Evolutionary conservation across 352 stramenopile genomes (phyloP).

Genomic region (Pythium biforme): DNA sequence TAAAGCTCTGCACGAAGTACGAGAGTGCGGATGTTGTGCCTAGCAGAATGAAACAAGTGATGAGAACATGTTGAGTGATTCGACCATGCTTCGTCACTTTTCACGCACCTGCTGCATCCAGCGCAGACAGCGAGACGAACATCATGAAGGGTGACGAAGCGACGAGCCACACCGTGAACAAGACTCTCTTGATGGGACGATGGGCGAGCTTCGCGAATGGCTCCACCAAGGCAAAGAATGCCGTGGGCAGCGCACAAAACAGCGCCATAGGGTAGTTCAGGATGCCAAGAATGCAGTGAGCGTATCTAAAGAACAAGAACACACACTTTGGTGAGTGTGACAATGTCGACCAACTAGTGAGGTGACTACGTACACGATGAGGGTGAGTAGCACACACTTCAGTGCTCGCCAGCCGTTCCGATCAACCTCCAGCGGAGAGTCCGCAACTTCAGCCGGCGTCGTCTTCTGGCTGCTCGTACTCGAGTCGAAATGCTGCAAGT

Average conservation of each 20-base stretch:
- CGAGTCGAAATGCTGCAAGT: constrained; percentile 17
- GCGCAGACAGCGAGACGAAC: constrained; percentile 26
- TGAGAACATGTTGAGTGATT: background rate
- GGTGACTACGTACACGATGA: constrained; percentile 31
- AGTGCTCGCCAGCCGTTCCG: constrained; percentile 26
- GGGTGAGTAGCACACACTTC: constrained; percentile 22
- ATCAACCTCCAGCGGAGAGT: constrained; percentile 9
- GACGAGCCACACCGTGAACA: constrained; percentile 43
- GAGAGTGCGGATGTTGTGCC: constrained; percentile 29
- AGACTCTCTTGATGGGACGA: constrained; percentile 18
- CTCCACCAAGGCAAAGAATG: constrained; percentile 55
- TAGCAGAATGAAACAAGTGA: constrained; percentile 3
- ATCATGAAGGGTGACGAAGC: constrained; percentile 50
- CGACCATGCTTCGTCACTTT: background rate
- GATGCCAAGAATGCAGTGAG: constrained; percentile 73
- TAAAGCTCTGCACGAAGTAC: constrained; percentile 52
- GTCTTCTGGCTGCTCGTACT: background rate
- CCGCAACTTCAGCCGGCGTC: background rate
- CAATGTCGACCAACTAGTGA: background rate
- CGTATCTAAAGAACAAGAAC: constrained; percentile 32
- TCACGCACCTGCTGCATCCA: constrained; percentile 29
- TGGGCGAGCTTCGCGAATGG: constrained; percentile 21
- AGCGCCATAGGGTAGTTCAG: constrained; percentile 84
- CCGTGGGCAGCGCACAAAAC: constrained; percentile 61
- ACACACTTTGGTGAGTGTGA: background rate